Evolutionary conservation across 2,329 filamentous ascomycete species (phyloP), one percentile per base, ranked within the genome.

Genomic region (Phyllosticta ampelicida): DNA sequence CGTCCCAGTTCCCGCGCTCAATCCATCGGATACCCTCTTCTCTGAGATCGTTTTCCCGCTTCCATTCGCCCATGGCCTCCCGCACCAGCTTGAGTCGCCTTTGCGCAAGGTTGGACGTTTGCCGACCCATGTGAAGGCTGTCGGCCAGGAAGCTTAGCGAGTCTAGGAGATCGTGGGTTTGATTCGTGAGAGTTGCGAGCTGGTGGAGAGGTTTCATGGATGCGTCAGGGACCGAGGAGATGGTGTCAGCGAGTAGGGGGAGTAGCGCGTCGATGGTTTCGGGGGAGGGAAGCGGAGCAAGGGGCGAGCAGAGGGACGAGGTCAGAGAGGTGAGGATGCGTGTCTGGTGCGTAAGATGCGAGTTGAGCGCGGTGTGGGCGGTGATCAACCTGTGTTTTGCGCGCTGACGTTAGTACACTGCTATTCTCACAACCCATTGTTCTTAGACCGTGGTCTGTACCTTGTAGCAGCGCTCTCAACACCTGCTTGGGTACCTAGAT

Each of bases 51-150:
- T 89, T 85, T 66, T 97, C 94, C 60, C 83, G 82, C 62, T 86
- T 82, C 77, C 96, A 86, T 65, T 96, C 92, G 1, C 85, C 83
- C 1, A 97, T 86, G 61, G 95, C 83, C 69, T 95, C 91, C 65
- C 86, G 88, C 6, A 89, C 90, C 36, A 84, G 88, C 64, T 87
- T 86, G 55, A 99, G 76, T 51, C 90, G 82, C 58, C 94, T 80
- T 2, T 86, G 85, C 1, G 92, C 94, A 9, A 87, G 86, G 2
- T 85, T 87, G 0, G 89, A 94, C 1, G 89, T 87, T 72, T 97
- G 92, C 11, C 90, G 85, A 29, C 87, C 90, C 86, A 97, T 96
- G 72, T 97, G 92, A 30, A 99, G 78, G 3, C 89, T 91, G 70
- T 99, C 94, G 6, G 89, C 90, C 4, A 99, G 78, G 63, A 90